A percentile compares a stretch with the other conserved stretches of the same genome.
These are phyloP conservation scores for Taxillus chinensis DNA, from an alignment of 164 flowering plant species.

Conservation along the genomic window DNA sequence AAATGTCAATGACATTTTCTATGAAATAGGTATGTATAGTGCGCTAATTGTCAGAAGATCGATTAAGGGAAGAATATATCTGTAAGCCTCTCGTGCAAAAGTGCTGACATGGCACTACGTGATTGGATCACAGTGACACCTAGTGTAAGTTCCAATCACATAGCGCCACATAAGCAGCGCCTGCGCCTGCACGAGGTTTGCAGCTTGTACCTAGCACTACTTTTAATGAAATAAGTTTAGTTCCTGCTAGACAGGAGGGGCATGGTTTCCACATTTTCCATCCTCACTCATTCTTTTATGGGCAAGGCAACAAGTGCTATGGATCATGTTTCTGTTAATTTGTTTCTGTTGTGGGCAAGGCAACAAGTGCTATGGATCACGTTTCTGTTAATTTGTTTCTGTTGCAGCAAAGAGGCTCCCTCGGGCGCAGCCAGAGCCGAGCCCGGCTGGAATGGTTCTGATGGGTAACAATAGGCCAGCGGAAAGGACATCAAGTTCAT, in stretches of 20 bases:
- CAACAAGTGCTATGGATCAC: neutral
- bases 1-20: conserved; percentile 44
- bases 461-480: conserved; percentile 29
- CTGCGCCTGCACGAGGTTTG: no score
- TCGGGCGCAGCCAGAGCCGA: conserved; percentile 37
- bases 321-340: neutral
- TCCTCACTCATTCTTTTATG: no score
- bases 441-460: conserved; percentile 45
- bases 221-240: no score
- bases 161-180: no score
- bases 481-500: conserved; percentile 26
- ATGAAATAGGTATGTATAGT: conserved; percentile 35
- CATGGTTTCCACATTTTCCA: neutral
- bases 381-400: neutral
- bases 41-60: no score
- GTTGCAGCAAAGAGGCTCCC: conserved; percentile 46
- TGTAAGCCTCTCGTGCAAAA: no score
- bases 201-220: no score
- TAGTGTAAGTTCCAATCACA: no score
- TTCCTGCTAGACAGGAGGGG: neutral
- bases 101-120: no score
- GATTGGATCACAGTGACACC: no score
- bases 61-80: no score
- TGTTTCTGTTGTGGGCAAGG: neutral
- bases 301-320: no score